phyloP scores from a whole-genome alignment of 2,329 filamentous ascomycete species.

The Zarea fungicola region DNA sequence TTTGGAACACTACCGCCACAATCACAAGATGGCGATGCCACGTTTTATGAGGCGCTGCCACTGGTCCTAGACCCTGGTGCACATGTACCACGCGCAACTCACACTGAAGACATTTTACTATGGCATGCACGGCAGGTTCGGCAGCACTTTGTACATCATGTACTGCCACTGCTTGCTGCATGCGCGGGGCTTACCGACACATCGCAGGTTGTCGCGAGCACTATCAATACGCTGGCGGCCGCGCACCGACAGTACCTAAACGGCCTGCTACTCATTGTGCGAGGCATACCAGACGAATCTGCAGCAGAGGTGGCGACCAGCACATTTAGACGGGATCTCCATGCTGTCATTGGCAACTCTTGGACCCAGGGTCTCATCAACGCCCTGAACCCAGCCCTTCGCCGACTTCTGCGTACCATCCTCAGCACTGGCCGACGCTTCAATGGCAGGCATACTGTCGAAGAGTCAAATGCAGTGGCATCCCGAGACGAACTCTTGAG shows the following conservation, averaged over 20 bases:
- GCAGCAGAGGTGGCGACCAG: constrained; percentile 33
- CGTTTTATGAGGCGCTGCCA: constrained; percentile 48
- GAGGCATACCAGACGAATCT: constrained; percentile 37
- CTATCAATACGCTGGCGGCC: constrained; percentile 53
- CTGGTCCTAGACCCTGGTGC: constrained; percentile 45
- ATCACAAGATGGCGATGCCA: constrained; percentile 36
- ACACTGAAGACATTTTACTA: constrained; percentile 51
- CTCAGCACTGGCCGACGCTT: constrained; percentile 30
- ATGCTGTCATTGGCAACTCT: constrained; percentile 61
- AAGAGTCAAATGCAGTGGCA: constrained; percentile 27
- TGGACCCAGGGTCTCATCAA: constrained; percentile 47
- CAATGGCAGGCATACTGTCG: constrained; percentile 16
- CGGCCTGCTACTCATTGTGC: constrained; percentile 47
- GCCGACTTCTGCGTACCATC: constrained; percentile 45
- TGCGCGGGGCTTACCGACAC: constrained; percentile 39
- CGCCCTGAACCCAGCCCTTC: constrained; percentile 51
- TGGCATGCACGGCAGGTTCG: constrained; percentile 60
- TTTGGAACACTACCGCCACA: constrained; percentile 44
- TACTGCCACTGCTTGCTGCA: constrained; percentile 49
- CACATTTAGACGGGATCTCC: constrained; percentile 56
- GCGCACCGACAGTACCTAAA: constrained; percentile 54
- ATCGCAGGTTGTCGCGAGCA: constrained; percentile 44
- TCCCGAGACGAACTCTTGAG: constrained; percentile 48
- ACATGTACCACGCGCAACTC: constrained; percentile 43
- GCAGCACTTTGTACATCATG: constrained; percentile 55